Evolutionary conservation across 164 flowering plant species (phyloP), one percentile per base, ranked within the genome.

Genomic region (Annona squamosa): DNA sequence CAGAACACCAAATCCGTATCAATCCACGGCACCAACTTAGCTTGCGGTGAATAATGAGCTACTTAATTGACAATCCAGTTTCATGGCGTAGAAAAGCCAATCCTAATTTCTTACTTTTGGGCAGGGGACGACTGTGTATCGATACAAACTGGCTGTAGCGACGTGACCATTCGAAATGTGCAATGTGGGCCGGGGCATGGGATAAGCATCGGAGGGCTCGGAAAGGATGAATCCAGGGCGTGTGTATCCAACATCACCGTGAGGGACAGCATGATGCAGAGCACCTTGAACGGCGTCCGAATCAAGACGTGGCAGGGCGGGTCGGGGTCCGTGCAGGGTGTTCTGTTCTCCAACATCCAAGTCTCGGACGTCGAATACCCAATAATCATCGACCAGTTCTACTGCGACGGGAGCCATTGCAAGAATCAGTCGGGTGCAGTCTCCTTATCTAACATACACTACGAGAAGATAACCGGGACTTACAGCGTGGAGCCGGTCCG

Each of bases 231-330:
- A 16, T 78, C 82, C 42, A 83, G 76, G 73, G 86, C 86, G n/a
- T 84, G 87, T 67, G 88, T 86, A 65, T 82, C 87, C 9, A 81
- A 81, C 75, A 66, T 86, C 37, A 86, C 85, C 1, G 85, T 86
- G 3, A 70, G 81, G 42, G 80, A 86, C 46, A 45, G 76, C 37
- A 52, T 63, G 44, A 72, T 86, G 73, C 83, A 80, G 19, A 76
- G 78, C 72, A 79, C 88, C 2, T 44, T 77, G 79, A 84, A 65
- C 43, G 88, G 87, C 3, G 84, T 78, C 19, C 77, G 88, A 69
- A 84, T 85, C 75, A 85, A 85, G 79, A 84, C 88, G 69, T 85
- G 88, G 88, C 84, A 82, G 85, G 88, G 88, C 10, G 88, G 86
- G 1, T 79, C 83, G 4, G 88, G 86, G 3, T 75, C 78, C 10